phyloP scores from a whole-genome alignment of 1,139 yeast genomes.

The Debaryomyces sp. region DNA sequence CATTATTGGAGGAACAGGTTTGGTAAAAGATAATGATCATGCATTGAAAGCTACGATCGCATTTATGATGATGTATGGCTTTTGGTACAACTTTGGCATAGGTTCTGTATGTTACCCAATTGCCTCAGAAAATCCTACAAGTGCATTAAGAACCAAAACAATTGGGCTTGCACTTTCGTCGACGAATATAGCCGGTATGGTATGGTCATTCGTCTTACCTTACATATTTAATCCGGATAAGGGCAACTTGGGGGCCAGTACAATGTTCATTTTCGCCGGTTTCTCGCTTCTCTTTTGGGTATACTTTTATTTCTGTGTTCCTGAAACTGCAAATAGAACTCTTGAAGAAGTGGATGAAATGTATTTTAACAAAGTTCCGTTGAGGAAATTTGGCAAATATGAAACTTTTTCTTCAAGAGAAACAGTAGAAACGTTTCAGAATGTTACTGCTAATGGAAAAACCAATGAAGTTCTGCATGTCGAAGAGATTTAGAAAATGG shows the following conservation, averaged over 20 bases:
- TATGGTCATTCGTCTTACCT: constrained; percentile 10
- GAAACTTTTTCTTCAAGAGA: constrained; percentile 1
- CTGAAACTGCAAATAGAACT: constrained; percentile 18
- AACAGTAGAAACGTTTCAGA: neutral
- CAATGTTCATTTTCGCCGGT: constrained; percentile 13
- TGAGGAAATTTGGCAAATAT: constrained; percentile 14
- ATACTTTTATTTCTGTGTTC: constrained; percentile 16
- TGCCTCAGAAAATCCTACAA: constrained; percentile 6
- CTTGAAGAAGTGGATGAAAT: constrained; percentile 22
- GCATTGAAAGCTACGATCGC: constrained; percentile 3
- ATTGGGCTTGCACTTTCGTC: constrained; percentile 6
- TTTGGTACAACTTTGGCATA: constrained; percentile 7
- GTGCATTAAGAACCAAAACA: constrained; percentile 7
- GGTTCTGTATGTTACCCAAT: constrained; percentile 8
- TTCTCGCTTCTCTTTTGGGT: constrained; percentile 13
- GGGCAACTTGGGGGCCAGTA: constrained; percentile 11
- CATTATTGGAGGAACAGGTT: constrained; percentile 12
- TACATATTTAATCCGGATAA: constrained; percentile 13
- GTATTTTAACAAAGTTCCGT: constrained; percentile 14
- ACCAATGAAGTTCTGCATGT: neutral
- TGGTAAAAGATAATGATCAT: neutral
- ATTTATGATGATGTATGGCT: constrained; percentile 9
- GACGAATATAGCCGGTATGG: constrained; percentile 1
- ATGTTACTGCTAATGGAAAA: neutral
- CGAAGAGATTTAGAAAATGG: neutral